A percentile compares a stretch with the other conserved stretches of the same genome.
Conservation (phyloP, 768 basidiomycete species). For the Boletus patriciae region DNA sequence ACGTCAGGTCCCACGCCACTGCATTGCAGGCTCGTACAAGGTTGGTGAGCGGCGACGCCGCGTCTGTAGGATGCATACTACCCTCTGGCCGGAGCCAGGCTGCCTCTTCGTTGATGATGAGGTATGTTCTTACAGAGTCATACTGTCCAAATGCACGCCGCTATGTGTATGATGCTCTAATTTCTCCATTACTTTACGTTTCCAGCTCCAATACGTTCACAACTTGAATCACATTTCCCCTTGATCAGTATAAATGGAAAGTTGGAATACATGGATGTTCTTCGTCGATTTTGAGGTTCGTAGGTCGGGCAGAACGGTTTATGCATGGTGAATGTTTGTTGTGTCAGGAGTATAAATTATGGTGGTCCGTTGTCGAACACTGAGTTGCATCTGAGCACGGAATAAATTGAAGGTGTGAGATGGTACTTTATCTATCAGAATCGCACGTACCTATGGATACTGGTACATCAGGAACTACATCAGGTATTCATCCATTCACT, state of each 20-base stretch:
- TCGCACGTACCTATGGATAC: too few relatives aligned
- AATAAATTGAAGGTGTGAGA: not conserved
- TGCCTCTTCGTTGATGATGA: not conserved
- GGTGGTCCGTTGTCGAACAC: not conserved
- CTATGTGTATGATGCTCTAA: not conserved
- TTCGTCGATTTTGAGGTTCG: too few relatives aligned
- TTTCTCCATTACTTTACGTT: not conserved
- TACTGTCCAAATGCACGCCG: not conserved
- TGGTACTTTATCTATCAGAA: not conserved
- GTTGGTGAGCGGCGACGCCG: too few relatives aligned
- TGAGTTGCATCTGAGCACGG: not conserved
- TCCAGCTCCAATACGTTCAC: not conserved
- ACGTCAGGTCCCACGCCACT: too few relatives aligned
- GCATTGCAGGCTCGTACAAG: too few relatives aligned
- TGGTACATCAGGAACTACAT: not conserved
- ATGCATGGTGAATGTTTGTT: too few relatives aligned
- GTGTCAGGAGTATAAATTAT: not conserved
- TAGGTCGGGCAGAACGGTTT: not conserved
- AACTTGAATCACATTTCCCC: not conserved
- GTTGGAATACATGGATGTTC: too few relatives aligned
- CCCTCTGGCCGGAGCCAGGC: too few relatives aligned
- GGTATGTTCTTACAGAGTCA: not conserved
- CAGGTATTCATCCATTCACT: slow-evolving; percentile 11
- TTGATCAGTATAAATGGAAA: too few relatives aligned
- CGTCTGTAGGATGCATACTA: too few relatives aligned